Conservation (phyloP, 2,329 filamentous ascomycete species). For the Coniochaeta sp. region DNA sequence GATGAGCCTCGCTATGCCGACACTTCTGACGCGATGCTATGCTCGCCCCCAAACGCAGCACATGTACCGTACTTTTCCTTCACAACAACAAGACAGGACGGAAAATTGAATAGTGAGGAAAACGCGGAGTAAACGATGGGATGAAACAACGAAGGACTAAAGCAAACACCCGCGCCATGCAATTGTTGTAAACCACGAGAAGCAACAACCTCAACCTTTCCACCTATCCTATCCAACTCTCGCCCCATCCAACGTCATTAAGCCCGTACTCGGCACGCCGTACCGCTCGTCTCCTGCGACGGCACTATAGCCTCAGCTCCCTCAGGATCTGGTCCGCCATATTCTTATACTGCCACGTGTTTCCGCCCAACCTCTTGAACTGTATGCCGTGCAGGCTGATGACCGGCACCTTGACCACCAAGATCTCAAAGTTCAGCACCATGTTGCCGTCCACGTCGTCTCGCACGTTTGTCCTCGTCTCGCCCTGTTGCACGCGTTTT, state of each 20-base stretch:
- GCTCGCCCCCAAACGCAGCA: background rate
- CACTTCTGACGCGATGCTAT: background rate
- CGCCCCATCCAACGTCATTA: background rate
- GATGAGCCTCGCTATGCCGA: background rate
- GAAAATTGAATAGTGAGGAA: background rate
- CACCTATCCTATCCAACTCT: background rate
- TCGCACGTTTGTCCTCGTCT: slow-evolving; percentile 88
- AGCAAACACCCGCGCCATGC: slow-evolving; percentile 1
- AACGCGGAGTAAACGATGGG: background rate
- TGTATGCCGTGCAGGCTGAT: slow-evolving; percentile 92
- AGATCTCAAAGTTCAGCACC: slow-evolving; percentile 85
- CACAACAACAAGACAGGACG: background rate
- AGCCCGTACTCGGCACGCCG: too few species aligned
- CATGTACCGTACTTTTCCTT: slow-evolving; percentile 1
- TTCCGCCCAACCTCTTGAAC: slow-evolving; percentile 93
- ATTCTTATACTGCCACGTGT: slow-evolving; percentile 98
- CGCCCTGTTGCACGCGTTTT: slow-evolving; percentile 51
- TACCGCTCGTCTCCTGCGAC: too few species aligned
- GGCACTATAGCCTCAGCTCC: slow-evolving; percentile 67
- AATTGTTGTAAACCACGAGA: background rate
- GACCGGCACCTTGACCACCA: slow-evolving; percentile 94
- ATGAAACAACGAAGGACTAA: background rate
- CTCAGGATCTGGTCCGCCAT: slow-evolving; percentile 94
- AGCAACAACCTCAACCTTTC: background rate
- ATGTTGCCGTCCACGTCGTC: slow-evolving; percentile 81